Conservation (phyloP, 345 rosid genomes). For the Heritiera littoralis region DNA sequence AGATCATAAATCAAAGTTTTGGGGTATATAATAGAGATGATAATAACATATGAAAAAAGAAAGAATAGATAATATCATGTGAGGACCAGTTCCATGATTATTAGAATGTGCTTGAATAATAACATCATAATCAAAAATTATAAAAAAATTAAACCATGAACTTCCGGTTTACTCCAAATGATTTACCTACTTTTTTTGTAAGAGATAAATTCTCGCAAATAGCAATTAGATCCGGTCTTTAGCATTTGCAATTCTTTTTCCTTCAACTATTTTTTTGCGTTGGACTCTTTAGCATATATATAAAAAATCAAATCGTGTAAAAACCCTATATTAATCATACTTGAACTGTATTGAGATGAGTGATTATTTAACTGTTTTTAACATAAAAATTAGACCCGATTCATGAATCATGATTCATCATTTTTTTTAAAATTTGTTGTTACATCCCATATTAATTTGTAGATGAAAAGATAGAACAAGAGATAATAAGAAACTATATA, state of each 20-base stretch:
- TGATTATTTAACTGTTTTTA: not conserved
- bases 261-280: no score
- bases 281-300: no score
- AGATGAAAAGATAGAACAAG: not conserved
- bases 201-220: no score
- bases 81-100: slow-evolving; percentile 14
- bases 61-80: not conserved
- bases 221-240: no score
- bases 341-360: not conserved
- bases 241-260: no score
- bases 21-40: not conserved
- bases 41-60: slow-evolving; percentile 4
- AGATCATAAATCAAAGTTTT: no score
- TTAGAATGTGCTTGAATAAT: slow-evolving; percentile 9
- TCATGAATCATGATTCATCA: not conserved
- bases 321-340: not conserved
- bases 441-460: not conserved
- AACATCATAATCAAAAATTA: slow-evolving; percentile 5
- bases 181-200: no score
- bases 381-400: not conserved
- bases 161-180: no score
- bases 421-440: not conserved
- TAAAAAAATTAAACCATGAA: not conserved
- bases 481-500: not conserved
- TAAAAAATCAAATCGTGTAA: no score